phyloP scores from a whole-genome alignment of 257 asterid species.

The Anisodus tanguticus region DNA sequence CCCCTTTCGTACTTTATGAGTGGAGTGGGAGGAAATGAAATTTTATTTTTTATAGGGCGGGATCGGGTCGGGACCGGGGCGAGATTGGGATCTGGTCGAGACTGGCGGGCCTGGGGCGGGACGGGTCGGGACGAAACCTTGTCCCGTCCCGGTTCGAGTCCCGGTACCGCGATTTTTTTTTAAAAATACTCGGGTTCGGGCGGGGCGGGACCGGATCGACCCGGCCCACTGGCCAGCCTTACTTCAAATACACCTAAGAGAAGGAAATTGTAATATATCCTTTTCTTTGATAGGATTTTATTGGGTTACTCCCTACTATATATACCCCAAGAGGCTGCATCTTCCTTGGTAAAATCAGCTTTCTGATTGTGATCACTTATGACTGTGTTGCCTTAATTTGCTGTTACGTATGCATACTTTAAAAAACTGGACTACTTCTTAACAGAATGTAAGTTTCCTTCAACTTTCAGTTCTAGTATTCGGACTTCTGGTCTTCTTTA shows the following conservation, averaged over 20 bases:
- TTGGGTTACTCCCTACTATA: slow-evolving; percentile 24
- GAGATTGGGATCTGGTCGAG: no score
- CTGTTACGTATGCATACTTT: slow-evolving; percentile 91
- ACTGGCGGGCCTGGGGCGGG: no score
- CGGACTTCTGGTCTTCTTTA: not conserved
- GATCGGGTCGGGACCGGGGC: no score
- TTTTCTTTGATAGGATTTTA: slow-evolving; percentile 32
- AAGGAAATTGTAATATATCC: slow-evolving; percentile 99
- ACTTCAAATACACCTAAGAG: slow-evolving; percentile 93
- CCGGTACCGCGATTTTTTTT: no score
- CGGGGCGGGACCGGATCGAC: no score
- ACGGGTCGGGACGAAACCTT: no score
- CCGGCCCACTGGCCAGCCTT: no score
- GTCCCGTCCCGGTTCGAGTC: no score
- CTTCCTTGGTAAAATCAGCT: not conserved
- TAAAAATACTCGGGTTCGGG: no score
- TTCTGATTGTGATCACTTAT: not conserved
- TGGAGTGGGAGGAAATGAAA: no score
- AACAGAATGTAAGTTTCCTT: slow-evolving; percentile 80
- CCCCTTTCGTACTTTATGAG: no score
- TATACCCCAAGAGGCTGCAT: not conserved
- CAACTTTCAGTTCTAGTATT: slow-evolving; percentile 23
- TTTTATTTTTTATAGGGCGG: no score
- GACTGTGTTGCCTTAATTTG: slow-evolving; percentile 59
- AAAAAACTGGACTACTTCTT: slow-evolving; percentile 95